Conservation (phyloP, 371 early-diverging fungal genomes). For the Mortierella sp. region DNA sequence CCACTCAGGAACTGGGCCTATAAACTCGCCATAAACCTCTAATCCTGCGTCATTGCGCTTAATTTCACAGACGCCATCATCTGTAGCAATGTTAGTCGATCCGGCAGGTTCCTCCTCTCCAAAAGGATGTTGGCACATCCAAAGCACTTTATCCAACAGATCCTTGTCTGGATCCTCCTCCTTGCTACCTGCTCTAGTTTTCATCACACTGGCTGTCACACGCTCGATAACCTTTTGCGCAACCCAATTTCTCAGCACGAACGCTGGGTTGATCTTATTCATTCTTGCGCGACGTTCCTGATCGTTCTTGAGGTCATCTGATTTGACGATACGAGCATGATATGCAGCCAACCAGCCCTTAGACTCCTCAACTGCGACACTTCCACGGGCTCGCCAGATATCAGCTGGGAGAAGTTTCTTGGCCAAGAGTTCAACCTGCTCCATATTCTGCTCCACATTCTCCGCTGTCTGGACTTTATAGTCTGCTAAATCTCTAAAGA, state of each 20-base stretch:
- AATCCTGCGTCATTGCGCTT: slow-evolving; percentile 35
- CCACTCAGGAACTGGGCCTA: slow-evolving; percentile 64
- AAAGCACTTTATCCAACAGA: slow-evolving; percentile 64
- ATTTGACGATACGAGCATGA: slow-evolving; percentile 61
- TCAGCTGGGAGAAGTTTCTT: slow-evolving; percentile 26
- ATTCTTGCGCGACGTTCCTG: slow-evolving; percentile 61
- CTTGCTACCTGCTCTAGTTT: slow-evolving; percentile 34
- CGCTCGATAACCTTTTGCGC: slow-evolving; percentile 73
- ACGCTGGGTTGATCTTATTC: slow-evolving; percentile 76
- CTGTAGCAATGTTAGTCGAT: slow-evolving; percentile 55
- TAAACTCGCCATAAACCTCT: slow-evolving; percentile 35
- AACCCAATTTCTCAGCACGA: slow-evolving; percentile 82
- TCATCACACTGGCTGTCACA: slow-evolving; percentile 58
- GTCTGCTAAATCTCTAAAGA: slow-evolving; percentile 43
- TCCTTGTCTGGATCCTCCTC: slow-evolving; percentile 54
- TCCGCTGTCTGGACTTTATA: slow-evolving; percentile 26
- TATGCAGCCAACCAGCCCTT: slow-evolving; percentile 64
- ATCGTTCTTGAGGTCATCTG: slow-evolving; percentile 48
- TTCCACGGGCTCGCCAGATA: slow-evolving; percentile 34
- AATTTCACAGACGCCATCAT: slow-evolving; percentile 24
- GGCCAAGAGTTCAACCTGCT: slow-evolving; percentile 28
- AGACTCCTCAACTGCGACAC: slow-evolving; percentile 24
- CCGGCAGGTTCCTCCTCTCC: slow-evolving; percentile 62
- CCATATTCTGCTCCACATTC: slow-evolving; percentile 29
- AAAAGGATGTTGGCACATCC: slow-evolving; percentile 69